A percentile compares a stretch with the other conserved stretches of the same genome.
These are phyloP conservation scores for Nitzschia inconspicua DNA, from an alignment of 108 stramenopile genomes.

Conservation along the genomic window DNA sequence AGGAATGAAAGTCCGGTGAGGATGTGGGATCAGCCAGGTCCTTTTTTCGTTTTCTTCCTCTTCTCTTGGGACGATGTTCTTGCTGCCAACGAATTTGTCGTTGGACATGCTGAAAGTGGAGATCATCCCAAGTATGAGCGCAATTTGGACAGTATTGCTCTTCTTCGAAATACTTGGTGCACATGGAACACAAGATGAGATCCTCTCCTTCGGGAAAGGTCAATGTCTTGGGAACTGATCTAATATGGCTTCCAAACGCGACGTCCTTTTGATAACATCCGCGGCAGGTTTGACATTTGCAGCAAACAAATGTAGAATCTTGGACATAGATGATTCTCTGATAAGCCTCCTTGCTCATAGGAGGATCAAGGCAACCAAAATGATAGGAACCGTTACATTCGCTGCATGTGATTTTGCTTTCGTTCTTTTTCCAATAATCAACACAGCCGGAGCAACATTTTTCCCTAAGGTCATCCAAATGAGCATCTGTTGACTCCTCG, in stretches of 20 bases:
- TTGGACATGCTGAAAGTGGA: constrained; percentile 46
- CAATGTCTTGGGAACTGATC: constrained; percentile 31
- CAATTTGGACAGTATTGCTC: constrained; percentile 60
- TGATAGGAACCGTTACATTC: constrained; percentile 42
- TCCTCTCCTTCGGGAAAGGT: constrained; percentile 26
- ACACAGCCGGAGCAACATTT: constrained; percentile 44
- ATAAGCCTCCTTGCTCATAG: constrained; percentile 31
- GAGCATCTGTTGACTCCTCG: constrained; percentile 9
- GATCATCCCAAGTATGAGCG: constrained; percentile 60
- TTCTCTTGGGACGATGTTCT: constrained; percentile 24
- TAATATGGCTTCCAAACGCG: constrained; percentile 40
- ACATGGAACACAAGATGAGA: constrained; percentile 49
- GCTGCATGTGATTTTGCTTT: constrained; percentile 30
- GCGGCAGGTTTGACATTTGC: constrained; percentile 44
- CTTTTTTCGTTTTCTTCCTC: constrained; percentile 45
- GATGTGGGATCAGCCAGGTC: constrained; percentile 23
- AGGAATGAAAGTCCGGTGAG: constrained; percentile 18
- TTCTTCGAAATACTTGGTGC: constrained; percentile 39
- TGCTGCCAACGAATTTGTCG: constrained; percentile 34
- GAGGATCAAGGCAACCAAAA: constrained; percentile 52
- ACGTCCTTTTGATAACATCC: constrained; percentile 61
- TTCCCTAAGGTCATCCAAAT: constrained; percentile 11
- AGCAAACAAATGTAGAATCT: constrained; percentile 38
- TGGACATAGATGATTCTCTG: constrained; percentile 26
- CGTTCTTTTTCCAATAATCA: constrained; percentile 34